Conservation (phyloP, 116 monocot species). For the Posidonia oceanica region DNA sequence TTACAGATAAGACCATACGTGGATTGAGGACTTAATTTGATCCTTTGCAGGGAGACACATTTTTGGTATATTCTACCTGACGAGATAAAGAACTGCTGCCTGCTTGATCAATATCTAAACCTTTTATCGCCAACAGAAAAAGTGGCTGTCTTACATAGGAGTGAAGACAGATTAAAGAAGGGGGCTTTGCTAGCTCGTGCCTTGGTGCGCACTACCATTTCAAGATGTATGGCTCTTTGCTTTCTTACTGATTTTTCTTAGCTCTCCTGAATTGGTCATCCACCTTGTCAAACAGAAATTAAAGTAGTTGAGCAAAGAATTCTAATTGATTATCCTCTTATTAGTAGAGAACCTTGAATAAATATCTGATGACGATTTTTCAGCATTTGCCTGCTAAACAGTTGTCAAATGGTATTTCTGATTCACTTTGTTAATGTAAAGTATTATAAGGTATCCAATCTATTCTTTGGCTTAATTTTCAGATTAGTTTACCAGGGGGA, state of each 20-base stretch:
- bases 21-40: background rate
- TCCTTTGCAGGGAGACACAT: conserved; percentile 58
- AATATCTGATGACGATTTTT: no score
- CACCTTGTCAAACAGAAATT: background rate
- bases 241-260: background rate
- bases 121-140: conserved; percentile 63
- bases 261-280: background rate
- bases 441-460: no score
- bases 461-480: no score
- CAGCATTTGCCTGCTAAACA: no score
- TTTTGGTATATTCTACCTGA: conserved; percentile 68
- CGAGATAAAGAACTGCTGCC: conserved; percentile 43
- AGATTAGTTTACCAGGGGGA: no score
- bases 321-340: no score
- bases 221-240: conserved; percentile 55
- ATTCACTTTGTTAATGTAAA: no score
- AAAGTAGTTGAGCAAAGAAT: no score
- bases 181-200: conserved; percentile 52
- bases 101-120: conserved; percentile 45
- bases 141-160: conserved; percentile 27
- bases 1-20: no score
- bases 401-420: no score
- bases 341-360: no score
- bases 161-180: conserved; percentile 37
- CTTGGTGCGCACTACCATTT: conserved; percentile 76